Conservation (phyloP, 768 basidiomycete genomes). For the Termitomyces bulborhizus region DNA sequence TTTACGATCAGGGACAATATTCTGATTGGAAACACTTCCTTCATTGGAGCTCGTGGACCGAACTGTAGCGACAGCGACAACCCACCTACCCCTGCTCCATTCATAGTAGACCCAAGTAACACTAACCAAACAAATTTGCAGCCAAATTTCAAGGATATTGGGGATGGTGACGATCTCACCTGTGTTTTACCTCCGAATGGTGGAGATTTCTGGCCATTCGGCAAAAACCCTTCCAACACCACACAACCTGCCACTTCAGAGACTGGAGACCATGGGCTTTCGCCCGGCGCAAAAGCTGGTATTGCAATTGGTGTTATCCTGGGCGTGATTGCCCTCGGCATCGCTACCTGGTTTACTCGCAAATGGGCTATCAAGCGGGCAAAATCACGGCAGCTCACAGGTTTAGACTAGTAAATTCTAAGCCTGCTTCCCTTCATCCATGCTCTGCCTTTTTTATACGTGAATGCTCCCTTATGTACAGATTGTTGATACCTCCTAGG, state of each 20-base stretch:
- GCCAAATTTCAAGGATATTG: conserved; percentile 42
- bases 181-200: conserved; percentile 64
- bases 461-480: too few species aligned
- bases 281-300: conserved; percentile 3
- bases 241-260: conserved; percentile 3
- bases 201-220: conserved; percentile 71
- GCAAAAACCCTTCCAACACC: conserved; percentile 37
- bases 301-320: conserved; percentile 47
- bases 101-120: conserved; percentile 46
- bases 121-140: conserved; percentile 40
- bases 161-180: conserved; percentile 51
- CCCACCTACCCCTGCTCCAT: conserved; percentile 51
- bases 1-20: conserved; percentile 62
- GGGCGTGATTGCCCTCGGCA: conserved; percentile 36
- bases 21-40: conserved; percentile 65
- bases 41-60: conserved; percentile 63
- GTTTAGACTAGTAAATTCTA: conserved; percentile 7
- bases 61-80: conserved; percentile 49
- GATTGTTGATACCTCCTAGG: too few species aligned
- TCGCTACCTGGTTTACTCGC: conserved; percentile 40
- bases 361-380: conserved; percentile 36
- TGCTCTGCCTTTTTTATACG: too few species aligned
- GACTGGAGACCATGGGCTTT: conserved; percentile 7
- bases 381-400: conserved; percentile 16
- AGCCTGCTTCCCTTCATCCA: too few species aligned